Conservation (phyloP, 75 land plant species). For the Cunninghamia lanceolata region DNA sequence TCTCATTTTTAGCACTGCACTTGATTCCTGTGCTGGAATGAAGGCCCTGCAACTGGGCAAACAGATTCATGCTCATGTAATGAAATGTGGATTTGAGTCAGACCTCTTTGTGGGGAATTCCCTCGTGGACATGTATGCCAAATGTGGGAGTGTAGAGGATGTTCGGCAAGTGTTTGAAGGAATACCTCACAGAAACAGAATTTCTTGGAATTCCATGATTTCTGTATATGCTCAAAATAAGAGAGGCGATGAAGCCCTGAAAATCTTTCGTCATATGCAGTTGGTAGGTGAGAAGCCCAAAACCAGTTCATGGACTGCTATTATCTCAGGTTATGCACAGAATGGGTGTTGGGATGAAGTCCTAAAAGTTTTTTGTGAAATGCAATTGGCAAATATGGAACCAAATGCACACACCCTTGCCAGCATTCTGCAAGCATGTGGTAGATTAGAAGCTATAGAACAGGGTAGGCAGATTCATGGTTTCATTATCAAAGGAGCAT, state of each 20-base stretch:
- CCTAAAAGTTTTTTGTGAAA: slow-evolving; percentile 25
- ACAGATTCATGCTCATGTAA: slow-evolving; percentile 7
- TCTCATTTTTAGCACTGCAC: background rate
- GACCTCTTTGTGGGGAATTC: slow-evolving; percentile 5
- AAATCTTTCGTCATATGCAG: slow-evolving; percentile 15
- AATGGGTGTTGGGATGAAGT: slow-evolving; percentile 34
- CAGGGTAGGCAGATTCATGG: slow-evolving; percentile 48
- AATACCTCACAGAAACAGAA: background rate
- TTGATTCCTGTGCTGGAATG: slow-evolving; percentile 10
- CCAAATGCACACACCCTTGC: slow-evolving; percentile 38
- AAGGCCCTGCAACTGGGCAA: slow-evolving; percentile 1
- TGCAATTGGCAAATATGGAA: slow-evolving; percentile 29
- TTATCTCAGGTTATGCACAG: slow-evolving; percentile 37
- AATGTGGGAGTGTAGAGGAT: slow-evolving; percentile 4
- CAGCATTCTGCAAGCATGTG: slow-evolving; percentile 44
- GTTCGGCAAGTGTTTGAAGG: slow-evolving; percentile 9
- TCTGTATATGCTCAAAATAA: slow-evolving; percentile 12
- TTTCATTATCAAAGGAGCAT: slow-evolving; percentile 17
- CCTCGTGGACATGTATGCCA: slow-evolving; percentile 12
- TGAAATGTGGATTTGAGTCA: background rate
- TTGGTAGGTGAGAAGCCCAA: slow-evolving; percentile 1
- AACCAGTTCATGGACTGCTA: slow-evolving; percentile 28
- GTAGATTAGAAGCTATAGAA: slow-evolving; percentile 22
- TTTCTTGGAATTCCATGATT: slow-evolving; percentile 13
- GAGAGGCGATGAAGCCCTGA: slow-evolving; percentile 2